Conservation (phyloP, 768 basidiomycete genomes). For the Lyophyllum atratum region DNA sequence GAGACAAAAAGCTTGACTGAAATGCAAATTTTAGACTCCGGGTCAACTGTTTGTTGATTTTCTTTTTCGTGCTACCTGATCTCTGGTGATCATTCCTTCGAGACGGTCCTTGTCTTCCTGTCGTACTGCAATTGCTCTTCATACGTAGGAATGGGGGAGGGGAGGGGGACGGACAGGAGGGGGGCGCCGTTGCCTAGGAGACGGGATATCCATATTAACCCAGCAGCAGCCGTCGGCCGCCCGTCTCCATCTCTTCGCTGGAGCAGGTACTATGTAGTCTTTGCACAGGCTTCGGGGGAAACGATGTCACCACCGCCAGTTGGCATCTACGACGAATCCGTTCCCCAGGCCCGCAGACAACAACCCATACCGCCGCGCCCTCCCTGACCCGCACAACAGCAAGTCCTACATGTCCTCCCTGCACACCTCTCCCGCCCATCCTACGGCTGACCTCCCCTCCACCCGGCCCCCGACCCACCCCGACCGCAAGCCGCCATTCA, state of each 20-base stretch:
- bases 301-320: slow-evolving; percentile 1
- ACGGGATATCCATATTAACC: slow-evolving; percentile 18
- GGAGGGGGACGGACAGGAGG: neutral
- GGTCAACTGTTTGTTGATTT: too few relatives aligned
- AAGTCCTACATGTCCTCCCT: slow-evolving; percentile 24
- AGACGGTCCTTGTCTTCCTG: too few relatives aligned
- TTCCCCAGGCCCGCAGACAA: slow-evolving; percentile 6
- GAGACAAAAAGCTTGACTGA: too few relatives aligned
- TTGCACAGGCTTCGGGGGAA: slow-evolving; percentile 26
- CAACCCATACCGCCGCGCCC: slow-evolving; percentile 12
- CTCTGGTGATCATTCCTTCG: too few relatives aligned
- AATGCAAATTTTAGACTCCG: too few relatives aligned
- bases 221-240: slow-evolving; percentile 37
- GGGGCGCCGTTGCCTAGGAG: slow-evolving; percentile 34
- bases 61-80: too few relatives aligned
- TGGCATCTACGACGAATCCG: slow-evolving; percentile 6
- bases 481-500: slow-evolving; percentile 40
- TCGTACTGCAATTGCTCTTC: too few relatives aligned
- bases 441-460: slow-evolving; percentile 28
- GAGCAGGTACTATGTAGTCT: slow-evolving; percentile 50
- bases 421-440: slow-evolving; percentile 28
- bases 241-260: slow-evolving; percentile 43
- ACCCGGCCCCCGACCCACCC: slow-evolving; percentile 54
- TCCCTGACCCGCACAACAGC: neutral
- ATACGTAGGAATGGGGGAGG: too few relatives aligned